A percentile compares a stretch with the other conserved stretches of the same genome.
Conservation (phyloP, 345 rosid genomes). For the Aquilaria malaccensis region DNA sequence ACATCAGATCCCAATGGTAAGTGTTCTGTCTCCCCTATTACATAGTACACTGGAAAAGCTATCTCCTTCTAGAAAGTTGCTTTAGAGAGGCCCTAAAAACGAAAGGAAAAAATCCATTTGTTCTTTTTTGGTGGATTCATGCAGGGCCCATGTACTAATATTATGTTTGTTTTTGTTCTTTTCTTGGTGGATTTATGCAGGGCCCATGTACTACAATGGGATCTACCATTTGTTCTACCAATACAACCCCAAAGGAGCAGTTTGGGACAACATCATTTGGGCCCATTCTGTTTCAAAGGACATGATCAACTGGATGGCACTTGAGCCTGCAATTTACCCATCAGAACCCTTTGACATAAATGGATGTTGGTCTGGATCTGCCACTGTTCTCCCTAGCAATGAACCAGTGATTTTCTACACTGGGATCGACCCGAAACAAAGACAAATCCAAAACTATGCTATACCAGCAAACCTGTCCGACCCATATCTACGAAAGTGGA, state of each 20-base stretch:
- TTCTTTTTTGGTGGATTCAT: too few species aligned
- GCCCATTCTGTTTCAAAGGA: conserved; percentile 91
- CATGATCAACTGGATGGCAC: conserved; percentile 66
- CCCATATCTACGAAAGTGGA: conserved; percentile 70
- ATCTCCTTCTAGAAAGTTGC: too few species aligned
- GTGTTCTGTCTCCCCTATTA: too few species aligned
- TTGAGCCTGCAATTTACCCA: conserved; percentile 64
- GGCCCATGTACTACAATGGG: conserved; percentile 75
- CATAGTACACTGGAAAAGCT: too few species aligned
- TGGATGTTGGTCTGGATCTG: conserved; percentile 95
- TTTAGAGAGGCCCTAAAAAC: too few species aligned
- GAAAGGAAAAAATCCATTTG: too few species aligned
- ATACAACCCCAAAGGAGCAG: conserved; percentile 79
- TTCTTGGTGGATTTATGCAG: conserved; percentile 19
- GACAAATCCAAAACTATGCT: conserved; percentile 69
- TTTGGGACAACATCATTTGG: conserved; percentile 98
- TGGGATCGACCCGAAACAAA: conserved; percentile 39
- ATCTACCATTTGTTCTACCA: conserved; percentile 83
- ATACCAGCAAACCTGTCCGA: conserved; percentile 63
- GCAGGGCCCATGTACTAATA: neutral
- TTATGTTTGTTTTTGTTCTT: neutral
- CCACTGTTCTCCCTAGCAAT: conserved; percentile 53
- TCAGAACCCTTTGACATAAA: conserved; percentile 58
- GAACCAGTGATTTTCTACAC: conserved; percentile 71
- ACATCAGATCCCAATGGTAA: too few species aligned